phyloP scores from a whole-genome alignment of 2,329 filamentous ascomycete genomes.

The Myriangium duriaei region DNA sequence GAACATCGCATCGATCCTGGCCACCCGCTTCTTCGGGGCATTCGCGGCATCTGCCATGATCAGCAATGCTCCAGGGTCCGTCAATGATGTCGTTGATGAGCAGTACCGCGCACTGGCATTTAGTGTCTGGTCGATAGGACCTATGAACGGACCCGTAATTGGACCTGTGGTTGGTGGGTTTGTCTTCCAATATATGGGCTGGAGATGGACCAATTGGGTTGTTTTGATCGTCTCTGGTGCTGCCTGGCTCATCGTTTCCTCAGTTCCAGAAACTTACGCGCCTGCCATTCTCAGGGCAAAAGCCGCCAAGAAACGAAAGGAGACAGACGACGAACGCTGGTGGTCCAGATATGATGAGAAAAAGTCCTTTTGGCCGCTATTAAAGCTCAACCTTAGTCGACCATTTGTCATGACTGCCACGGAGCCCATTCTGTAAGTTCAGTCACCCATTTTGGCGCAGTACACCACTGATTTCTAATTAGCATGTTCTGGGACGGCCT shows the following conservation, averaged over 20 bases:
- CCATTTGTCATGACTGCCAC: conserved; percentile 67
- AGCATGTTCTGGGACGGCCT: conserved; percentile 65
- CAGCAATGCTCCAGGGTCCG: conserved; percentile 67
- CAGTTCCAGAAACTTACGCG: conserved; percentile 63
- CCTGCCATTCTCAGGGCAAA: conserved; percentile 57
- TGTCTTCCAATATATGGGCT: conserved; percentile 62
- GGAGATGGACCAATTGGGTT: conserved; percentile 44
- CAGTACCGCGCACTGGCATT: conserved; percentile 73
- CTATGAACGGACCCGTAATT: conserved; percentile 57
- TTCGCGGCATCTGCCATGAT: conserved; percentile 70
- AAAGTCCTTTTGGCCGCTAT: conserved; percentile 48
- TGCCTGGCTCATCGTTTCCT: conserved; percentile 45
- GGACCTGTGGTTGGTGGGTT: conserved; percentile 73
- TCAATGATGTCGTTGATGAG: conserved; percentile 72
- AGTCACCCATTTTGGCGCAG: background rate
- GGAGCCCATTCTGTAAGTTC: conserved; percentile 66
- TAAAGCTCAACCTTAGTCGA: conserved; percentile 63
- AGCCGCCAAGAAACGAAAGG: conserved; percentile 50
- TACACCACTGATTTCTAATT: background rate
- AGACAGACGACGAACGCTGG: conserved; percentile 58
- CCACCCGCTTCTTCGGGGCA: conserved; percentile 61
- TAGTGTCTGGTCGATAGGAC: conserved; percentile 70
- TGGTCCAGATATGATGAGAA: conserved; percentile 73
- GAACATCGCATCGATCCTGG: conserved; percentile 55
- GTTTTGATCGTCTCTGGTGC: conserved; percentile 58